Conservation (phyloP, 305 asterid genomes). For the Solanum aculeatissimum region DNA sequence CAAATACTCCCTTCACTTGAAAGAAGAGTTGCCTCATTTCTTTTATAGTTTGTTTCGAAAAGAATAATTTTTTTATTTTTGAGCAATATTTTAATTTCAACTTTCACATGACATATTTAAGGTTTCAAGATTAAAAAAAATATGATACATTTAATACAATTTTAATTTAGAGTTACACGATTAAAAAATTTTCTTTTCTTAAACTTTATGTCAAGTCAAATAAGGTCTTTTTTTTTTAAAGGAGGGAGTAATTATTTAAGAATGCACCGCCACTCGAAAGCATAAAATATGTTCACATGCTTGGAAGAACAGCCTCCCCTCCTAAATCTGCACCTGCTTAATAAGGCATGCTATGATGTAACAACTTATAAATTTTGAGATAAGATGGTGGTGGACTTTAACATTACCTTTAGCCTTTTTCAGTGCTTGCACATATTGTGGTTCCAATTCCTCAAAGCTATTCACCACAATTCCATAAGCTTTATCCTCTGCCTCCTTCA, state of each 20-base stretch:
- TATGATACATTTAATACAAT: too few relatives aligned
- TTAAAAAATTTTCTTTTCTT: too few relatives aligned
- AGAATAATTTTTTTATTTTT: too few relatives aligned
- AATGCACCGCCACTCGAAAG: neutral
- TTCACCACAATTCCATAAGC: slow-evolving; percentile 42
- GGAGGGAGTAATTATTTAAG: neutral
- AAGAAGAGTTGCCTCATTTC: too few relatives aligned
- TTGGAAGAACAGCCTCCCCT: neutral
- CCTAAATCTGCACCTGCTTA: neutral
- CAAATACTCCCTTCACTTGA: too few relatives aligned
- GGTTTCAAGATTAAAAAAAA: too few relatives aligned
- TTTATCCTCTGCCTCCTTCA: slow-evolving; percentile 16
- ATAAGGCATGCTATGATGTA: neutral
- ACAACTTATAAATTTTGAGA: neutral
- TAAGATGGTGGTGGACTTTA: neutral
- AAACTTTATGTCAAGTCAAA: too few relatives aligned
- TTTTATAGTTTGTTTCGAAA: too few relatives aligned
- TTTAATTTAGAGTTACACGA: too few relatives aligned
- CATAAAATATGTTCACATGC: neutral
- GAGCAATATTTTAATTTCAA: too few relatives aligned
- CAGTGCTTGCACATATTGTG: slow-evolving; percentile 21
- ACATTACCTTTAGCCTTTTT: neutral
- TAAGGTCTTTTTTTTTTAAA: too few relatives aligned
- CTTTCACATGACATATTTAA: too few relatives aligned
- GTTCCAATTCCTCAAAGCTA: slow-evolving; percentile 38